These are phyloP conservation scores for Hypoxylon sp. DNA, from an alignment of 2,329 filamentous ascomycete genomes.

Conservation along the genomic window DNA sequence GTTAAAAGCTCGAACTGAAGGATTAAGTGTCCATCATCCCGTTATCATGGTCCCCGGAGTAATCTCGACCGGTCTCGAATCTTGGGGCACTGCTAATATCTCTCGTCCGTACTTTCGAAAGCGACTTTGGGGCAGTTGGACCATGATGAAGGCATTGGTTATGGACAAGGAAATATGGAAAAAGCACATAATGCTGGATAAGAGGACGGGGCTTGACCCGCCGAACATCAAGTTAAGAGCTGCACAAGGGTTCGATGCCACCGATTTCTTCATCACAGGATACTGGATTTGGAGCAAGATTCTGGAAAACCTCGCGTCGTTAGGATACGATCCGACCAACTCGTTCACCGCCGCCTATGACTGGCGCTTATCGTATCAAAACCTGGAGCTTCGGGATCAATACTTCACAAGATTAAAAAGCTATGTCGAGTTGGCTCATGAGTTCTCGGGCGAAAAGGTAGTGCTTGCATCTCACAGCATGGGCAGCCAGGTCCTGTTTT, in stretches of 20 bases:
- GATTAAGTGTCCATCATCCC: slow-evolving; percentile 82
- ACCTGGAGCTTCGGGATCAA: slow-evolving; percentile 88
- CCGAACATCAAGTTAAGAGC: slow-evolving; percentile 89
- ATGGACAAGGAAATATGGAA: slow-evolving; percentile 96
- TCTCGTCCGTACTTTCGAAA: slow-evolving; percentile 94
- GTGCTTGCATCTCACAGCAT: slow-evolving; percentile 94
- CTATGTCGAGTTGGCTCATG: slow-evolving; percentile 84
- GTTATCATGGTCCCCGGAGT: slow-evolving; percentile 98
- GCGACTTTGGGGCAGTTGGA: slow-evolving; percentile 97
- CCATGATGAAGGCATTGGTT: slow-evolving; percentile 95
- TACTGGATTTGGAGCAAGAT: slow-evolving; percentile 99
- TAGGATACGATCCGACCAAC: slow-evolving; percentile 90
- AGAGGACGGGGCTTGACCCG: slow-evolving; percentile 88
- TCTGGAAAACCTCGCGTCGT: slow-evolving; percentile 91
- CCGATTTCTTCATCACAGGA: slow-evolving; percentile 89
- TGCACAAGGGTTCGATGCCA: slow-evolving; percentile 95
- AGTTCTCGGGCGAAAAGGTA: slow-evolving; percentile 79
- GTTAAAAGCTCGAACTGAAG: slow-evolving; percentile 80
- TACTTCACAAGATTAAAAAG: slow-evolving; percentile 93
- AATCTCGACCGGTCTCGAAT: slow-evolving; percentile 95
- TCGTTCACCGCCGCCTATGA: slow-evolving; percentile 80
- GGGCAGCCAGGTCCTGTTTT: slow-evolving; percentile 94
- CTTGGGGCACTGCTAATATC: slow-evolving; percentile 88
- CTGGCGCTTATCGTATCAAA: slow-evolving; percentile 90
- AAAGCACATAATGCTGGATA: slow-evolving; percentile 95